Evolutionary conservation across 2,329 filamentous ascomycete genomes (phyloP).

Genomic region (Cytospora piceicola): DNA sequence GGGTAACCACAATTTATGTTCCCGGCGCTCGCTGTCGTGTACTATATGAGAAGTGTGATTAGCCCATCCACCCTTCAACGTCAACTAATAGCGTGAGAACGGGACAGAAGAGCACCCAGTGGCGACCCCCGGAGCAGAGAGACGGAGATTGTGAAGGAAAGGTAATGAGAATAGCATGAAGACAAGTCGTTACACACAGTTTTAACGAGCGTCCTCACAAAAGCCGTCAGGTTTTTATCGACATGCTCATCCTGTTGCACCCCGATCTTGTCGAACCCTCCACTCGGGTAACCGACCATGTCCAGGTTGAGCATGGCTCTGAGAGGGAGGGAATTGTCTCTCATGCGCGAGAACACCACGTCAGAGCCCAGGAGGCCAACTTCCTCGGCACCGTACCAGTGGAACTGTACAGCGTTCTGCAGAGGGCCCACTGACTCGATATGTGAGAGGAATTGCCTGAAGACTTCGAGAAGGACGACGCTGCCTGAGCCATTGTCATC

Average conservation of each 20-base stretch:
- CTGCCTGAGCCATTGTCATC: slow-evolving; percentile 23
- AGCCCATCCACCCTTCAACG: neutral
- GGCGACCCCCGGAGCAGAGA: neutral
- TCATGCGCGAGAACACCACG: neutral
- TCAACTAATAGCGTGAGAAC: neutral
- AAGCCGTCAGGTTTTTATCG: slow-evolving; percentile 20
- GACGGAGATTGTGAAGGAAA: neutral
- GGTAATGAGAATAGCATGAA: too few relatives aligned
- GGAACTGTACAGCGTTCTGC: slow-evolving; percentile 21
- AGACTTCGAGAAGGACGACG: slow-evolving; percentile 17
- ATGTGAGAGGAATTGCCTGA: neutral
- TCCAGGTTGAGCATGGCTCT: slow-evolving; percentile 23
- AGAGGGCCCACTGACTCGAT: neutral
- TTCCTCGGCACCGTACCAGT: slow-evolving; percentile 24
- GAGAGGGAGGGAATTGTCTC: slow-evolving; percentile 4
- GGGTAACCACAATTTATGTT: slow-evolving; percentile 14
- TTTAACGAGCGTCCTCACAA: slow-evolving; percentile 14
- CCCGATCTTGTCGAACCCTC: slow-evolving; percentile 5
- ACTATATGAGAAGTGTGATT: neutral
- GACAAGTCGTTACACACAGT: neutral
- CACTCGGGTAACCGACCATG: slow-evolving; percentile 19
- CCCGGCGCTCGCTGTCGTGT: slow-evolving; percentile 11
- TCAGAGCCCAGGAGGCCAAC: slow-evolving; percentile 15
- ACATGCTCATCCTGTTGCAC: slow-evolving; percentile 12
- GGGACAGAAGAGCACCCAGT: neutral